A percentile compares a stretch with the other conserved stretches of the same genome.
Evolutionary conservation across 495 filamentous ascomycete genomes (phyloP).

Genomic region (Xylaria palmicola): DNA sequence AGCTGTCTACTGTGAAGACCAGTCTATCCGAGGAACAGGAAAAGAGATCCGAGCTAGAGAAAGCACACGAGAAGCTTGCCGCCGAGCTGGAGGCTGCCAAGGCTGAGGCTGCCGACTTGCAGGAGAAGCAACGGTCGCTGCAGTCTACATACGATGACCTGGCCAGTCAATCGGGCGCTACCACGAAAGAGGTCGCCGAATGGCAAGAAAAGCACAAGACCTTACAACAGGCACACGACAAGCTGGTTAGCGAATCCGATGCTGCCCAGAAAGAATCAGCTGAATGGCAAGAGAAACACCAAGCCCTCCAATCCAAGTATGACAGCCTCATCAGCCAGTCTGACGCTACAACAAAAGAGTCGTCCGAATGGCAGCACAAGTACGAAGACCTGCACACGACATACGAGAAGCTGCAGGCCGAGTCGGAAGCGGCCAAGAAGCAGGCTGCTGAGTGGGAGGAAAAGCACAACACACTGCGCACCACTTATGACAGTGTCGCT

Average conservation of each 20-base stretch:
- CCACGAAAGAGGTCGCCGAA: conserved; percentile 5
- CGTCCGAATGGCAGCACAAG: conserved; percentile 7
- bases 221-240: conserved; percentile 8
- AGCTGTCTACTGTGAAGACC: not conserved
- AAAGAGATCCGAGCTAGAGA: conserved; percentile 1
- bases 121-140: conserved; percentile 5
- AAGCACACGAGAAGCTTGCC: conserved; percentile 9
- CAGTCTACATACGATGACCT: conserved; percentile 7
- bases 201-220: conserved; percentile 14
- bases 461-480: conserved; percentile 9
- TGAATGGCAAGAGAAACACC: conserved; percentile 12
- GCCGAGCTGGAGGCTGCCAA: conserved; percentile 2
- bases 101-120: not conserved
- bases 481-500: not conserved
- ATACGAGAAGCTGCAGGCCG: conserved; percentile 6
- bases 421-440: conserved; percentile 7
- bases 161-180: not conserved
- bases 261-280: conserved; percentile 4
- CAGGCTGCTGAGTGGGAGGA: conserved; percentile 9
- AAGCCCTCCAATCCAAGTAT: conserved; percentile 5
- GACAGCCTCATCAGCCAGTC: conserved; percentile 11
- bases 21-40: conserved; percentile 9
- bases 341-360: conserved; percentile 9
- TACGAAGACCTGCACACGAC: conserved; percentile 9
- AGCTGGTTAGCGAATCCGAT: not conserved